Conservation (phyloP, 73 alveolate species). For the Paramecium biaurelia region DNA sequence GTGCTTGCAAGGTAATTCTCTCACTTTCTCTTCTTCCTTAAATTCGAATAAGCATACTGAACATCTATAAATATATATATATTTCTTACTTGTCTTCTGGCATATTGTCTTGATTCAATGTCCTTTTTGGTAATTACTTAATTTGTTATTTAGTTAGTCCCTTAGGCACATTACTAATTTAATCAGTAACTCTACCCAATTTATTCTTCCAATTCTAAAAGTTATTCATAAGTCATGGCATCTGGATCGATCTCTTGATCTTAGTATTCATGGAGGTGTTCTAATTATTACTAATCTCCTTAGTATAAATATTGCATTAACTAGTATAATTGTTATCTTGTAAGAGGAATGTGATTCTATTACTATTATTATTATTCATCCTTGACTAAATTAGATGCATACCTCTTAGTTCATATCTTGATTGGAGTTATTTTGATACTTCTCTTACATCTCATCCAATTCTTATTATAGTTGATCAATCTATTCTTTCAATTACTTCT, state of each 20-base stretch:
- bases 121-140: neutral
- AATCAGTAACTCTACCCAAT: conserved; percentile 32
- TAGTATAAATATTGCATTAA: conserved; percentile 30
- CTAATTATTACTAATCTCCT: neutral
- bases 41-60: conserved; percentile 43
- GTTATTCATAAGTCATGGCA: conserved; percentile 50
- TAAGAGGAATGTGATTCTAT: neutral
- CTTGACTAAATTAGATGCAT: neutral
- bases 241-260: conserved; percentile 48
- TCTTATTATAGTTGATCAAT: neutral
- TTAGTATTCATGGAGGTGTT: neutral
- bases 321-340: neutral
- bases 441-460: neutral
- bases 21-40: conserved; percentile 25
- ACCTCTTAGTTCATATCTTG: neutral
- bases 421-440: neutral
- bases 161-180: conserved; percentile 32
- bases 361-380: neutral
- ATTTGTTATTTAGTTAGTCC: neutral
- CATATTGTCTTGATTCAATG: neutral
- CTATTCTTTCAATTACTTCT: conserved; percentile 23
- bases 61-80: neutral
- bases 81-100: conserved; percentile 28
- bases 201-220: conserved; percentile 34
- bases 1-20: conserved; percentile 45